A percentile compares a stretch with the other conserved stretches of the same genome.
These are phyloP conservation scores for Cladophialophora immunda DNA, from an alignment of 2,329 filamentous ascomycete species.

Conservation along the genomic window DNA sequence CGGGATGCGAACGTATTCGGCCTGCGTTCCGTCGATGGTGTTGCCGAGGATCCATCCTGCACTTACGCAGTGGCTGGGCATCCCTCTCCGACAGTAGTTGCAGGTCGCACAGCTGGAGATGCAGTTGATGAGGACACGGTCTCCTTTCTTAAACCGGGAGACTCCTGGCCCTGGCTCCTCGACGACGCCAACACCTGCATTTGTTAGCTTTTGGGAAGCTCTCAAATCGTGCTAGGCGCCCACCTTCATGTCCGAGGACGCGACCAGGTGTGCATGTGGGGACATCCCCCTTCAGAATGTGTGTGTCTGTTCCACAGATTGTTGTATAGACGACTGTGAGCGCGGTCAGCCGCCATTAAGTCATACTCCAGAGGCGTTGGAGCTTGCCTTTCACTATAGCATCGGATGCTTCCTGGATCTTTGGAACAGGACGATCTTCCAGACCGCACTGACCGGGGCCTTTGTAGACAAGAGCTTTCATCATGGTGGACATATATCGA, in stretches of 20 bases:
- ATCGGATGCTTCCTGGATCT: constrained; percentile 54
- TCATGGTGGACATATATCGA: constrained; percentile 37
- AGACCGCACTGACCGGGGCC: constrained; percentile 48
- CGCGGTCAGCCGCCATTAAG: neutral
- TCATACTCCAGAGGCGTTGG: neutral
- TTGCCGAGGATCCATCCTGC: constrained; percentile 67
- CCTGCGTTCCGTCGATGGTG: constrained; percentile 63
- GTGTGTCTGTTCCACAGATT: constrained; percentile 65
- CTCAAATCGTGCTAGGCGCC: neutral
- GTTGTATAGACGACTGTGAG: constrained; percentile 54
- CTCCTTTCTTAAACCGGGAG: constrained; percentile 57
- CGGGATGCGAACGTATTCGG: constrained; percentile 64
- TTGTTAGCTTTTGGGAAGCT: neutral
- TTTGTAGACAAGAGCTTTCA: constrained; percentile 60
- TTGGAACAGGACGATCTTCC: constrained; percentile 54
- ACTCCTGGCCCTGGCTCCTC: constrained; percentile 56
- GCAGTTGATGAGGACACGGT: constrained; percentile 62
- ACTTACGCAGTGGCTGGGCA: constrained; percentile 62
- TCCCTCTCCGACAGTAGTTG: constrained; percentile 59
- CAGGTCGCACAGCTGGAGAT: constrained; percentile 63
- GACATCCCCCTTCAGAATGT: constrained; percentile 65
- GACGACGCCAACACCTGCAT: constrained; percentile 54
- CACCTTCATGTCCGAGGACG: constrained; percentile 63
- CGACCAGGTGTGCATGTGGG: constrained; percentile 56
- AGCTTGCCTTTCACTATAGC: constrained; percentile 54